Evolutionary conservation across 2,329 filamentous ascomycete genomes (phyloP), one percentile per base, ranked within the genome.

Genomic region (Microcyclosporella mali): DNA sequence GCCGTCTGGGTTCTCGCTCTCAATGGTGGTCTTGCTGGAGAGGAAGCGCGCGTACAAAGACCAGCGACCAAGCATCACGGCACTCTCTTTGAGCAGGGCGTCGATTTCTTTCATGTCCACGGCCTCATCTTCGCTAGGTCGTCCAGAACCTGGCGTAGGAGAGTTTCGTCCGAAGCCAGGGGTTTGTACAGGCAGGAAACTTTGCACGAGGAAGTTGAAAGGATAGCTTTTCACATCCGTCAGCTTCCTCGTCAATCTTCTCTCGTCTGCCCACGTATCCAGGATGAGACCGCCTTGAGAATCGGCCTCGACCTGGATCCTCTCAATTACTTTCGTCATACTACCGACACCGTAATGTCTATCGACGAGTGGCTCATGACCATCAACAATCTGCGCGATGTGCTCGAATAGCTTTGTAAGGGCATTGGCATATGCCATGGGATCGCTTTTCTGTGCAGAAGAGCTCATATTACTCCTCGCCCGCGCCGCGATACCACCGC

Each of bases 101-200:
- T 98, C 92, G 2, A 98, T 79, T 62, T 95, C 90, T 65, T 90
- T 95, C 86, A 97, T 95, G 59, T 95, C 88, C 16, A 97, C 87
- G 1, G 86, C 75, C 58, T 97, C 92, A 53, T 98, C 92, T 62
- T 95, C 89, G 59, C 83, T 88, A 12, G 70, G 68, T 8, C 84
- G 75, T 2, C 72, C 70, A 11, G 79, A 78, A 2, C 58, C 59
- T 37, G 63, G 66, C 1, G 85, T 85, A 1, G 90, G 90, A 1
- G 89, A 94, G 50, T 76, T 82, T 29, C 87, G 79, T 33, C 87
- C 78, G 6, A 41, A 31, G 2, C 83, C 77, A 2, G 81, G 81
- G 1, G 78, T 79, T 45, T 87, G 83, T 21, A 77, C 72, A 0
- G 86, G 81, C 35, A 95, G 64, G 62, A 95, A 95, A 68, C 89